Percentiles rank a stretch among this genome's conserved stretches.
Conservation (phyloP, 441 rosid genomes). For the Aquilaria agallochum region DNA sequence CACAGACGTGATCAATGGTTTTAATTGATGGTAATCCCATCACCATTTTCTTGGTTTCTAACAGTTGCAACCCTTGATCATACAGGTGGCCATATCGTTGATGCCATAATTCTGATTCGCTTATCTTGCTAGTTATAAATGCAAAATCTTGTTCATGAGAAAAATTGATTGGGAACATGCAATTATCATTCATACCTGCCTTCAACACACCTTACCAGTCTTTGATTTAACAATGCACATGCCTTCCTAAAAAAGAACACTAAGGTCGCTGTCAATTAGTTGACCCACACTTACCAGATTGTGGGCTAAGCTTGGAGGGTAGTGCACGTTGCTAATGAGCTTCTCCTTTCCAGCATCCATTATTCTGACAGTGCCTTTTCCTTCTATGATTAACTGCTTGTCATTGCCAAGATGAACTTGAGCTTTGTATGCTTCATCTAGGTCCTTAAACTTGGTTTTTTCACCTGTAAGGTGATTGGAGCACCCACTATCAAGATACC, state of each 20-base stretch:
- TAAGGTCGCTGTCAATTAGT: no score
- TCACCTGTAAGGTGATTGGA: background rate
- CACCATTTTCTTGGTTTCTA: background rate
- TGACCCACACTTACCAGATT: no score
- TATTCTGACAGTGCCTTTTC: no score
- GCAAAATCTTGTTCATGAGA: background rate
- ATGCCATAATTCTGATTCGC: no score
- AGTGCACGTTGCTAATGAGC: no score
- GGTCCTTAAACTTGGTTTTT: background rate
- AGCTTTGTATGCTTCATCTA: background rate
- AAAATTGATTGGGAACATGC: background rate
- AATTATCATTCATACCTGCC: background rate
- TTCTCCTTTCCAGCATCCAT: no score
- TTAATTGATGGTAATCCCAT: background rate
- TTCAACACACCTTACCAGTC: no score
- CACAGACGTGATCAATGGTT: background rate
- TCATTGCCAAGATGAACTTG: no score
- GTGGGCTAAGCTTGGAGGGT: no score
- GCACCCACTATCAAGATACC: background rate
- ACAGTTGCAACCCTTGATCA: background rate
- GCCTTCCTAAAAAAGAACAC: no score
- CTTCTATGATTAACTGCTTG: no score
- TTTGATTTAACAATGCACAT: no score
- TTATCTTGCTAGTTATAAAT: background rate
- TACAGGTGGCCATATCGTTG: background rate